Conservation (phyloP, 768 basidiomycete genomes). For the Rhizopogon vulgaris region DNA sequence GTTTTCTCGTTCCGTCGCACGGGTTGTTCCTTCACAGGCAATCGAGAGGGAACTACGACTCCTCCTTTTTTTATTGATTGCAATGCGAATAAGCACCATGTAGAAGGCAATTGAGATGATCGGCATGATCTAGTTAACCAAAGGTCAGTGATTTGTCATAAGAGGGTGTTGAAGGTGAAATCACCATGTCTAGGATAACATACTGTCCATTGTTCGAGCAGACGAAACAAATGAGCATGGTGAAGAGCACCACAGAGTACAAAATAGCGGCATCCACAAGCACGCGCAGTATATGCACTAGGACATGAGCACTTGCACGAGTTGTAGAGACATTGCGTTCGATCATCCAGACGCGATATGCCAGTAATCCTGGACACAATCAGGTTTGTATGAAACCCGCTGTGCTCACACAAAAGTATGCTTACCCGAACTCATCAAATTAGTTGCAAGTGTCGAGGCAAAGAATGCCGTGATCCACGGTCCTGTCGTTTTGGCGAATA, state of each 20-base stretch:
- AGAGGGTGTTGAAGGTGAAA: too few relatives aligned
- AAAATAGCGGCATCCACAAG: conserved; percentile 4
- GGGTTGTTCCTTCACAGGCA: neutral
- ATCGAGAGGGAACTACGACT: neutral
- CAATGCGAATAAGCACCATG: conserved; percentile 2
- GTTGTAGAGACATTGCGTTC: neutral
- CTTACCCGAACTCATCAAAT: conserved; percentile 5
- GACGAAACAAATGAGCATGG: conserved; percentile 2
- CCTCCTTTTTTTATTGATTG: neutral
- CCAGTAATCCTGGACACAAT: neutral
- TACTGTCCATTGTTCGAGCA: neutral
- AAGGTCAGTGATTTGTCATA: too few relatives aligned
- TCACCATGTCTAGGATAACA: conserved; percentile 2
- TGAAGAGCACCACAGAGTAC: conserved; percentile 3
- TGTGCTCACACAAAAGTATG: neutral
- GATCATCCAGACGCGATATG: conserved; percentile 6
- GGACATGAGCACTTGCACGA: neutral
- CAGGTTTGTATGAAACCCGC: neutral
- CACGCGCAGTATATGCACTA: neutral
- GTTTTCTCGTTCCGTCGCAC: neutral
- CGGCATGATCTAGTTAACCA: neutral
- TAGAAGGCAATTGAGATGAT: conserved; percentile 2
- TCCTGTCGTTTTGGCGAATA: conserved; percentile 3
- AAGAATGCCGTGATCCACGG: conserved; percentile 3
- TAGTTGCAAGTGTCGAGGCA: conserved; percentile 4